Evolutionary conservation across 192 early-diverging fungal genomes (phyloP).

Genomic region (Coemansia reversa): DNA sequence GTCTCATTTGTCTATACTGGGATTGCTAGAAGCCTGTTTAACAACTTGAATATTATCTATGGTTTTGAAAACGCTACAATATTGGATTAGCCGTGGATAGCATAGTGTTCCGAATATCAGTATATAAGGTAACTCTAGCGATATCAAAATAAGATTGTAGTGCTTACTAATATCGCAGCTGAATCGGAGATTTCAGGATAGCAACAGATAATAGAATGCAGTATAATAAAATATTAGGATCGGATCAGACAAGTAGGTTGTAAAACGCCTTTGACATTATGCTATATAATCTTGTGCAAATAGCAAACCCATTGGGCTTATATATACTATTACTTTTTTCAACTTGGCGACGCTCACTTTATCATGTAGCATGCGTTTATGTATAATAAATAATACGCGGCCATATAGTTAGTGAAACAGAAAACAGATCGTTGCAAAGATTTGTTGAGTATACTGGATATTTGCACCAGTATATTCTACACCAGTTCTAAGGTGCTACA

Average conservation of each 20-base stretch:
- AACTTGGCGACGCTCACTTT: no score
- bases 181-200: not conserved
- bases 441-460: not conserved
- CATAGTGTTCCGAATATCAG: not conserved
- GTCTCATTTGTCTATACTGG: slow-evolving; percentile 11
- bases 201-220: not conserved
- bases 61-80: not conserved
- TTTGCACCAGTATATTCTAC: not conserved
- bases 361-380: not conserved
- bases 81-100: not conserved
- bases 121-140: not conserved
- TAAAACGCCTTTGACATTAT: not conserved
- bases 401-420: not conserved
- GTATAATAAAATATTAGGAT: not conserved
- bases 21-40: slow-evolving; percentile 11
- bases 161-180: not conserved
- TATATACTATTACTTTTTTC: no score
- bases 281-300: no score
- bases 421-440: not conserved
- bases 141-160: not conserved
- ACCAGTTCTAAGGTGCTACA: not conserved
- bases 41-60: slow-evolving; percentile 13
- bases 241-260: not conserved
- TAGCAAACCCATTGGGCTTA: no score
- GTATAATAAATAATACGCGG: not conserved